These are phyloP conservation scores for Trypanosoma congolense DNA, from an alignment of 208 protist species.

Conservation along the genomic window DNA sequence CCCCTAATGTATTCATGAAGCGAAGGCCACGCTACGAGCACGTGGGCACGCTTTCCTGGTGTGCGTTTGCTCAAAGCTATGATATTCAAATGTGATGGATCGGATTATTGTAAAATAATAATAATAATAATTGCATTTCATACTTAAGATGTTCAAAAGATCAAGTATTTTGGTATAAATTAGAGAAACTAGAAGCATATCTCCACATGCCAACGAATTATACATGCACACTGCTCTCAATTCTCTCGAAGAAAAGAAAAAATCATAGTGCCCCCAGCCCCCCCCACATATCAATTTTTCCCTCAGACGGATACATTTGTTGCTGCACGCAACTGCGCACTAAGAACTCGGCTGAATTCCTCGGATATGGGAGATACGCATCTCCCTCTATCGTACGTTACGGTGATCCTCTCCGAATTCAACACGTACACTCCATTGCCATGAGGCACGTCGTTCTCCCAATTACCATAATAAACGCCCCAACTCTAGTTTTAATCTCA, in stretches of 20 bases:
- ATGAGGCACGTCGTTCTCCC: constrained; percentile 49
- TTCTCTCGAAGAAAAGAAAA: background rate
- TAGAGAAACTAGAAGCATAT: no score
- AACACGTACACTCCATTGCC: constrained; percentile 33
- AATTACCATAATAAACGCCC: constrained; percentile 51
- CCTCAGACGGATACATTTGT: constrained; percentile 4
- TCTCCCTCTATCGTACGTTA: constrained; percentile 15
- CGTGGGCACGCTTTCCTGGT: no score
- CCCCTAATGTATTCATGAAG: background rate
- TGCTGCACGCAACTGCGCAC: background rate
- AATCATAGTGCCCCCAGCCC: constrained; percentile 2
- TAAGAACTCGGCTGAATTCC: background rate
- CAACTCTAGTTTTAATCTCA: constrained; percentile 30
- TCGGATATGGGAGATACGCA: constrained; percentile 5
- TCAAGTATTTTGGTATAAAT: no score
- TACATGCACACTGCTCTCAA: no score
- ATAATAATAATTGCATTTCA: no score
- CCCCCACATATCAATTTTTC: constrained; percentile 6
- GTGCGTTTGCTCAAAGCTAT: no score
- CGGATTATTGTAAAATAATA: no score
- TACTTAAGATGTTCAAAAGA: no score
- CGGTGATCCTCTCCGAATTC: constrained; percentile 6
- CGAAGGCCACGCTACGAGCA: no score
- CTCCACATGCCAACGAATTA: no score
- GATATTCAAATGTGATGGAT: no score